Base-by-base conservation (phyloP, 495 filamentous ascomycete species). In the Hyaloscypha bicolor region DNA sequence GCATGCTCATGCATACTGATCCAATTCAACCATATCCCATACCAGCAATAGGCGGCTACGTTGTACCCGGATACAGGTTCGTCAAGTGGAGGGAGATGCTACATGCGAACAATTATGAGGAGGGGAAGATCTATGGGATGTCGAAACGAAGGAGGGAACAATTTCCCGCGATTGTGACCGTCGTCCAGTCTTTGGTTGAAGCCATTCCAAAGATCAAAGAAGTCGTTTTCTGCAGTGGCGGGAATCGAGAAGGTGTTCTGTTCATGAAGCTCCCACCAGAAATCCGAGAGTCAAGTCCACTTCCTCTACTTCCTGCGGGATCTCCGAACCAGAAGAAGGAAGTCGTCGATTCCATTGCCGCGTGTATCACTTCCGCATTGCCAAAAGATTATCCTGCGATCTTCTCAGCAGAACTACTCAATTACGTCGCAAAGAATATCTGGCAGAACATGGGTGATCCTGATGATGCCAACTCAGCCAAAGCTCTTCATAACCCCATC, bases 171-270 rank as follows among this genome's bases (percentile, higher is more conserved):
- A 92, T 97, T 31, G 87, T 87, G 0, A 87, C 93, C 30, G 82
- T 97, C 4, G 86, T 97, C 8, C 86, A 90, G 21, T 87, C 88
- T 4, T 80, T 97, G 9, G 80, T 88, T 16, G 81, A 85, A 14
- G 86, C 90, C 2, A 78, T 96, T 14, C 91, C 92, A 3, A 79
- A 78, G 22, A 92, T 97, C 69, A 84, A 83, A 57, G 82, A 87
- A 29, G 91, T 92, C 3, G 85, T 87, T 16, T 97, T 97, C 78
- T 94, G 92, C 72, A 88, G 92, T 70, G 94, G 83, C 12, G 94
- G 94, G 11, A 92, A 96, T 55, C 84, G 93, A 31, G 94, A 97
- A 76, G 94, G 94, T 0, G 84, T 88, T 2, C 76, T 96, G 31
- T 93, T 90, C 77, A 83, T 88, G 75, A 87, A 83, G 63, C 82